Evolutionary conservation across 2,329 filamentous ascomycete genomes (phyloP).

Genomic region (Escovopsis sp.): DNA sequence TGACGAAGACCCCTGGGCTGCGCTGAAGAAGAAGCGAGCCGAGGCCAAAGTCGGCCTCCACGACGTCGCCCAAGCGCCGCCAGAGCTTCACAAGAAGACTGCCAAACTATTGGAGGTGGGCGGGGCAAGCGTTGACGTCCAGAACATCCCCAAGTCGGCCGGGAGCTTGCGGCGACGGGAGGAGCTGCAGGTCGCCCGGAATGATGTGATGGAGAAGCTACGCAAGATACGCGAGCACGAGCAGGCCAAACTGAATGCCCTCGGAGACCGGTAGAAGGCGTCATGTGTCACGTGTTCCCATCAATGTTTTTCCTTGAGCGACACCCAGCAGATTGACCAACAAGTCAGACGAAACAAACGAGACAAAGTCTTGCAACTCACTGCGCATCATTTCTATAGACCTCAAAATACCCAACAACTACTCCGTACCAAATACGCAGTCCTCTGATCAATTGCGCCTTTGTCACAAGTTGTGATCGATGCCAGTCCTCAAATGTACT

Average conservation of each 20-base stretch:
- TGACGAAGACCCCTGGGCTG: constrained; percentile 62
- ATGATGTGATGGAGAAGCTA: constrained; percentile 24
- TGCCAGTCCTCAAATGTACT: no score
- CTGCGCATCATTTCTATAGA: background rate
- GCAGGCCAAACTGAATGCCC: constrained; percentile 18
- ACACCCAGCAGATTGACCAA: background rate
- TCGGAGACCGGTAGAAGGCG: constrained; percentile 2
- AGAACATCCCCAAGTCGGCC: constrained; percentile 22
- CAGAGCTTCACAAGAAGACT: constrained; percentile 44
- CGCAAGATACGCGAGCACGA: constrained; percentile 23
- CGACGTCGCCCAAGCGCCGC: constrained; percentile 60
- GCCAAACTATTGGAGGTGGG: constrained; percentile 19
- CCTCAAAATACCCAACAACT: background rate
- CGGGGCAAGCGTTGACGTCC: constrained; percentile 21
- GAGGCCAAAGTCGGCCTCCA: constrained; percentile 36
- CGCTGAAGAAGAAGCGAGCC: constrained; percentile 51
- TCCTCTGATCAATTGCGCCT: no score
- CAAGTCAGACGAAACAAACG: background rate
- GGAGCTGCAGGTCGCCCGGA: constrained; percentile 21
- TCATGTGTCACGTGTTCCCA: background rate
- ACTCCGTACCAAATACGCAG: no score
- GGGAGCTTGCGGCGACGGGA: constrained; percentile 26
- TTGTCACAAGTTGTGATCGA: no score
- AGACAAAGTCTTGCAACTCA: background rate
- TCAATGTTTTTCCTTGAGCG: background rate